Evolutionary conservation across 2,329 filamentous ascomycete genomes (phyloP), one percentile per base, ranked within the genome.

Genomic region (Venturia pyrina): DNA sequence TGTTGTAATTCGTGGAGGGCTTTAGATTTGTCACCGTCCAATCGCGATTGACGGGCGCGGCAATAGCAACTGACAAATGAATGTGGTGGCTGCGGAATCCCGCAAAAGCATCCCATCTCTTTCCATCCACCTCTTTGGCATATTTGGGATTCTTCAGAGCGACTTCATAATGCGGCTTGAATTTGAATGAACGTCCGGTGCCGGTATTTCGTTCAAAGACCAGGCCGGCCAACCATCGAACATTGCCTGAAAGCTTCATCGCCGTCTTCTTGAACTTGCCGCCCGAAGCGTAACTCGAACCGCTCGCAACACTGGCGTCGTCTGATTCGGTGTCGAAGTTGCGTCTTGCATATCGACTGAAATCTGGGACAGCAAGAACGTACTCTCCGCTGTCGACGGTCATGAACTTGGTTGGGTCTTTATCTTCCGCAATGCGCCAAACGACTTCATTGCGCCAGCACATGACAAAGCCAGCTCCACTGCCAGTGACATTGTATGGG

Each of bases 21-120:
- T 90, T 87, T 3, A 86, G 79, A 70, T 89, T 90, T 2, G 88
- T 84, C 1, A 90, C 85, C 46, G 87, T 84, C 95, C 93, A 97
- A 71, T 97, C 89, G 50, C 92, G 85, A 73, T 93, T 89, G 43
- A 89, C 86, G 0, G 96, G 95, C 0, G 95, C 95, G 69, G 90
- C 86, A 46, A 99, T 87, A 0, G 92, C 92, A 68, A 99, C 86
- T 0, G 96, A 99, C 73, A 99, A 84, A 76, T 99, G 95, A 46
- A 99, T 97, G 73, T 98, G 90, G 66, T 97, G 87, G 77, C 95
- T 99, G 70, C 96, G 87, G 79, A 99, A 99, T n/a, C 91, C 93
- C 68, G 86, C 85, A 80, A 95, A 96, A n/a, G 95, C 67, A 68
- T 68, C 67, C 41, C 66, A 68, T 41, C 15, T 43, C 68, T 82